phyloP scores from a whole-genome alignment of 148 eudicot species.

The Heliosperma pusillum region DNA sequence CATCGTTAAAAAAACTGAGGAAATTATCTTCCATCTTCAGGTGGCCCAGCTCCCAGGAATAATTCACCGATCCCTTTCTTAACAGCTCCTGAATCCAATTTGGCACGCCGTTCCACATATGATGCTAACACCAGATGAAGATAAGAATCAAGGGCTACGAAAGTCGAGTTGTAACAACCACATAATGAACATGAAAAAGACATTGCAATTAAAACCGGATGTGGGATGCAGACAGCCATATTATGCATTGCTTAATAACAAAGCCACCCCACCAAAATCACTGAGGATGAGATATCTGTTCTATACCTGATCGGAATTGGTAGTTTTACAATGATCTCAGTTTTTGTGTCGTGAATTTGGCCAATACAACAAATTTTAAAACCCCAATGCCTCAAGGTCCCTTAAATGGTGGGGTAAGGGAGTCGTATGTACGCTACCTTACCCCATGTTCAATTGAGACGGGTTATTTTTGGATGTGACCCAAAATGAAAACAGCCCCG shows the following conservation, averaged over 20 bases:
- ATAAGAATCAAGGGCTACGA: slow-evolving; percentile 12
- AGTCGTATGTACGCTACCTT: not conserved
- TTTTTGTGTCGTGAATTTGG: not conserved
- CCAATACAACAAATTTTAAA: not conserved
- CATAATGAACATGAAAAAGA: not conserved
- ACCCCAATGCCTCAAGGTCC: not conserved
- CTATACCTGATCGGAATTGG: not conserved
- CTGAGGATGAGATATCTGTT: not conserved
- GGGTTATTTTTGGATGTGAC: not conserved
- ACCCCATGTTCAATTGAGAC: not conserved
- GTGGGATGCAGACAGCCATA: not conserved
- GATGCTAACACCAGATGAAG: slow-evolving; percentile 29
- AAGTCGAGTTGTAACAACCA: not conserved
- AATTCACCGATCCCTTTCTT: slow-evolving; percentile 11
- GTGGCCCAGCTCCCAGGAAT: slow-evolving; percentile 10
- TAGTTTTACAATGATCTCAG: not conserved
- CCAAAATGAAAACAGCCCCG: not conserved
- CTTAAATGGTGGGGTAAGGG: not conserved
- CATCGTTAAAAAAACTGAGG: not conserved
- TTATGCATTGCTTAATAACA: not conserved
- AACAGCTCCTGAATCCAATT: slow-evolving; percentile 9
- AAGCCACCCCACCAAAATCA: not conserved
- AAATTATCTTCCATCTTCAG: slow-evolving; percentile 9
- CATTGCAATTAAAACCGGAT: not conserved
- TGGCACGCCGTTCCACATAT: slow-evolving; percentile 33